Conservation (phyloP, 805 yeast species). For the Candida peoriensis region DNA sequence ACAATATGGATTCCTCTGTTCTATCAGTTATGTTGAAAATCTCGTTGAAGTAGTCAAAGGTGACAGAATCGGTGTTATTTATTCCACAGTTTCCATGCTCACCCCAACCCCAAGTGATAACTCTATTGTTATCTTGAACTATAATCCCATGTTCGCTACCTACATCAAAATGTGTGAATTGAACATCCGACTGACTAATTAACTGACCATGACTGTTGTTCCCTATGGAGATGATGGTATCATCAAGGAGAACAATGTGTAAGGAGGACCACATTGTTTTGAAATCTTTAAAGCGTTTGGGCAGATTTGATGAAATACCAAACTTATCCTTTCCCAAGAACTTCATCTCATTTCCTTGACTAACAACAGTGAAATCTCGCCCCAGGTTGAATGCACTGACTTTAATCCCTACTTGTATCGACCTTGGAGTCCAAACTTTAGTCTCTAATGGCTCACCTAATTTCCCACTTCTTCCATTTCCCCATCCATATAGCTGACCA, state of each 20-base stretch:
- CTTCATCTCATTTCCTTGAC: slow-evolving; percentile 17
- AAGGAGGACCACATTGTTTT: slow-evolving; percentile 77
- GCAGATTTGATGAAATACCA: slow-evolving; percentile 6
- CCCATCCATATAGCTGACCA: slow-evolving; percentile 59
- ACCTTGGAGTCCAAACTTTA: slow-evolving; percentile 15
- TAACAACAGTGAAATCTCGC: slow-evolving; percentile 50
- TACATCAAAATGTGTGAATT: slow-evolving; percentile 29
- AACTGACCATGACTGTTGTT: slow-evolving; percentile 75
- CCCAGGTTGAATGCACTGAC: slow-evolving; percentile 33
- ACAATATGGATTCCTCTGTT: slow-evolving; percentile 25
- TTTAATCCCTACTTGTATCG: background rate
- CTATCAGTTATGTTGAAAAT: slow-evolving; percentile 30
- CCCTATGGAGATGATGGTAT: slow-evolving; percentile 50
- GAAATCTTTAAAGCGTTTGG: slow-evolving; percentile 19
- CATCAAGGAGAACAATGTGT: slow-evolving; percentile 36
- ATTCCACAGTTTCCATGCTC: slow-evolving; percentile 95
- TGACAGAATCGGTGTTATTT: slow-evolving; percentile 10
- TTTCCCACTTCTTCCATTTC: slow-evolving; percentile 61
- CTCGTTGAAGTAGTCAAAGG: slow-evolving; percentile 32
- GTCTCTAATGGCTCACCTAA: slow-evolving; percentile 21
- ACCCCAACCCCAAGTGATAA: slow-evolving; percentile 96
- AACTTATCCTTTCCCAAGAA: slow-evolving; percentile 34
- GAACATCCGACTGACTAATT: slow-evolving; percentile 20
- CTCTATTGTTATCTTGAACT: slow-evolving; percentile 22
- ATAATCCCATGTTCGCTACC: slow-evolving; percentile 90